Base-by-base conservation (phyloP, 2,329 filamentous ascomycete species). In the Botrytis squamosa region DNA sequence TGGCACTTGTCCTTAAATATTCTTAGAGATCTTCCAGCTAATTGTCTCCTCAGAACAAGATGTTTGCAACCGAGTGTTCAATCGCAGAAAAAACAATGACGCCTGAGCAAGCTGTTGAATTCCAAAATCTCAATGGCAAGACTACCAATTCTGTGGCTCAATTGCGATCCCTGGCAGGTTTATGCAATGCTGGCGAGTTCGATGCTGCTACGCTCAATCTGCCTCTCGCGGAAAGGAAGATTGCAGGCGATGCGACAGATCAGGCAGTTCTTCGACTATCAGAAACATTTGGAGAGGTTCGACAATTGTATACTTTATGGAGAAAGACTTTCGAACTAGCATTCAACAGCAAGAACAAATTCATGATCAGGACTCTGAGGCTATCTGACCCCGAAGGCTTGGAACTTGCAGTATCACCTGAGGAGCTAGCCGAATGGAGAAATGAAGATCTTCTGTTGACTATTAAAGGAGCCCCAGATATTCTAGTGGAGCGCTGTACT, bases 301-400 rank as follows among this genome's bases (percentile, higher is more conserved):
- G 85, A 1, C 86, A 90, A 62, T 83, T 92, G 4, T 86, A 90
- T 12, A 84, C 85, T 14, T 84, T 86, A 75, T 93, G 91, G 90
- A 86, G 86, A 67, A 89, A 87, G 71, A 86, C 87, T 6, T 93
- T 89, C 77, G 88, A 91, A 70, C 84, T 93, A 46, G 88, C 90
- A 0, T 94, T 94, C 81, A 94, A 93, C 83, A 93, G 91, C 83
- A 93, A 93, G 84, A 94, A 94, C 83, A 94, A 94, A 82, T 94
- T 89, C 80, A 94, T 93, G 88, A 87, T 94, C 70, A 86, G 88
- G 36, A 76, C 77, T 90, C 88, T 77, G 85, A 88, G 42, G 84
- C 91, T 67, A 90, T 87, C 6, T 80, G 70, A 77, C 7, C 42
- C 60, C 16, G 42, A 62, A 38, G 76, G 75, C 20, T 60, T 75